Evolutionary conservation across 2,329 filamentous ascomycete genomes (phyloP), one percentile per base, ranked within the genome.

Genomic region (Apiospora arundinis): DNA sequence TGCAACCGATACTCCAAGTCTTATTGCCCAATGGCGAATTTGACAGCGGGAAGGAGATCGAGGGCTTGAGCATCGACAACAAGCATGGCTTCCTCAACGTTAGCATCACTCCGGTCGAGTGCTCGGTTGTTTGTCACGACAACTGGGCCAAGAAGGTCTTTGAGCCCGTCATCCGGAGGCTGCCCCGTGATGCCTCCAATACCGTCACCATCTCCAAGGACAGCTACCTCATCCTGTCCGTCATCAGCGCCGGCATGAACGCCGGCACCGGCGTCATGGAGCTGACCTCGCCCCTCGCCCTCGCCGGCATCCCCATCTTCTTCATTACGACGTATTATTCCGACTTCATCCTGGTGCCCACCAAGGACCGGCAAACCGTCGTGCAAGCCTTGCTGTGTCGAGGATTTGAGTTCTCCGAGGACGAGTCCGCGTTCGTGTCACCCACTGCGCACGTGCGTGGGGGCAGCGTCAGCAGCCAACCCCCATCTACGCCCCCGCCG

Each of bases 251-350:
- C 76, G 95, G 95, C 9, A 91, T 97, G 76, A 95, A 98, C 79
- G 95, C 95, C 12, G 95, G 95, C 8, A 94, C 95, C 76, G 90
- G 95, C 70, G 95, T 99, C 8, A 89, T 98, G 76, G 95, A 98
- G 79, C 83, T 99, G 73, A 98, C 95, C 9, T 95, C 92, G 69
- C 96, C 95, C 6, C 87, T 98, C 44, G 95, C 96, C 40, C 88
- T 98, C 80, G 95, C 95, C 68, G 94, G 94, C 76, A 96, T 98
- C 69, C 93, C 95, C 69, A 97, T 99, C 79, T 98, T 98, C 86
- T 98, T 98, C 87, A 97, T 98, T 81, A 98, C 95, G 4, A 98
- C 95, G 44, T 99, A 98, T 83, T 98, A 97, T 83, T 96, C 93
- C 45, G 95, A 99, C 83, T 98, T 97, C 82, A 97, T 99, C 76